A percentile compares a stretch with the other conserved stretches of the same genome.
phyloP scores from a whole-genome alignment of 1,139 yeast genomes.

The Taphrina pruni region DNA sequence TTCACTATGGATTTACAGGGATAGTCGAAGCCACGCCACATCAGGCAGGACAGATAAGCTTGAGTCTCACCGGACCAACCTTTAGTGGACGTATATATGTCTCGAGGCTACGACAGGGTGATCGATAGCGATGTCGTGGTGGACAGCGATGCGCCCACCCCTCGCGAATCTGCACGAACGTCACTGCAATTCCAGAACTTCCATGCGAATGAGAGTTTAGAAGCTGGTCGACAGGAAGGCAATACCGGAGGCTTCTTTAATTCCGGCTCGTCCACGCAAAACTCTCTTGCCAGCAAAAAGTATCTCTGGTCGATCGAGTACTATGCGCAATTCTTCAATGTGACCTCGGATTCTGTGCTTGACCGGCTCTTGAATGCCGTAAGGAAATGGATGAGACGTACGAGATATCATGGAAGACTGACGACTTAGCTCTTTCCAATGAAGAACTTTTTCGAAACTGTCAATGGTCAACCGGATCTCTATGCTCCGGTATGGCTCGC shows the following conservation, averaged over 20 bases:
- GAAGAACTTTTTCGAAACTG: constrained; percentile 55
- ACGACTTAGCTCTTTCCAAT: constrained; percentile 51
- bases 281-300: constrained; percentile 42
- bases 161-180: constrained; percentile 14
- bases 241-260: constrained; percentile 22
- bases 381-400: background rate
- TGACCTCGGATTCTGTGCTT: constrained; percentile 44
- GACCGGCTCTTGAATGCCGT: constrained; percentile 28
- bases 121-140: constrained; percentile 33
- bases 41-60: too few relatives aligned
- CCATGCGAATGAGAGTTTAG: constrained; percentile 36
- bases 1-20: too few relatives aligned
- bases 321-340: constrained; percentile 46
- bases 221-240: constrained; percentile 15
- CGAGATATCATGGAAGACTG: background rate
- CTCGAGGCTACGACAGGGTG: constrained; percentile 29
- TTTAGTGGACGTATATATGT: background rate
- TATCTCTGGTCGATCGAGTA: constrained; percentile 45
- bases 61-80: too few relatives aligned
- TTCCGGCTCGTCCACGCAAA: constrained; percentile 11
- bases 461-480: constrained; percentile 59
- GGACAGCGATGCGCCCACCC: background rate
- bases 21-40: too few relatives aligned
- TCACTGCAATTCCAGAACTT: constrained; percentile 36
- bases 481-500: constrained; percentile 88